Base-by-base conservation (phyloP, 345 rosid genomes). In the Citrus glauca region DNA sequence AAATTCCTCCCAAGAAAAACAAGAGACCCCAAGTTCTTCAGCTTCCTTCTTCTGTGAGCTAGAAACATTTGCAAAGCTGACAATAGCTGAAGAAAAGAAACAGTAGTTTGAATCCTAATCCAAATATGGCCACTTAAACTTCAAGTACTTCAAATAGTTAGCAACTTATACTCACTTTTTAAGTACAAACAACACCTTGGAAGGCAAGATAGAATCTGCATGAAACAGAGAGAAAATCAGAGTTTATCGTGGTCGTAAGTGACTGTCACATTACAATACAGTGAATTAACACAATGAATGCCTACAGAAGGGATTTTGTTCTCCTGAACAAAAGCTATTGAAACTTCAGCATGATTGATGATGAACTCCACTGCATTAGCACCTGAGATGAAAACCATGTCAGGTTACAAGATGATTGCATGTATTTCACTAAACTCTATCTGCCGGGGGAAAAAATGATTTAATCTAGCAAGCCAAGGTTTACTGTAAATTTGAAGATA, bases 301-400 rank as follows among this genome's bases (percentile, higher is more conserved):
- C 93, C 70, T 85, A 96, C 99, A 38, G 97, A 79, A 62, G 97
- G 81, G 72, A 94, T 86, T 81, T 89, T 85, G 87, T 81, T 96
- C 86, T 89, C 93, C 81, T 96, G 98, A 74, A 88, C 97, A 69
- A 92, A 89, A 25, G 87, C 92, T 9, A 94, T 71, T 0, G 97
- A 90, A 84, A 96, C 87, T 86, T 94, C 97, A 4, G 99, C 98
- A 67, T 96, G 99, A 74, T 96, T 96, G 57, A 94, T 85, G 84
- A 94, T 89, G 82, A 94, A 96, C 85, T 92, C 98, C 74, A 96
- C 97, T 19, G 98, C 99, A 77, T 92, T 88, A 55, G 95, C 85
- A 22, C 99, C 98, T 96, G 88, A 6, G n/a, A 59, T 30, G 33
- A 28, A 78, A 79, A 72, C 16, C 14, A 69, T 1, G n/a, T 28